A percentile compares a stretch with the other conserved stretches of the same genome.
These are phyloP conservation scores for Fagopyrum tataricum DNA, from an alignment of 148 eudicot species.

Conservation along the genomic window DNA sequence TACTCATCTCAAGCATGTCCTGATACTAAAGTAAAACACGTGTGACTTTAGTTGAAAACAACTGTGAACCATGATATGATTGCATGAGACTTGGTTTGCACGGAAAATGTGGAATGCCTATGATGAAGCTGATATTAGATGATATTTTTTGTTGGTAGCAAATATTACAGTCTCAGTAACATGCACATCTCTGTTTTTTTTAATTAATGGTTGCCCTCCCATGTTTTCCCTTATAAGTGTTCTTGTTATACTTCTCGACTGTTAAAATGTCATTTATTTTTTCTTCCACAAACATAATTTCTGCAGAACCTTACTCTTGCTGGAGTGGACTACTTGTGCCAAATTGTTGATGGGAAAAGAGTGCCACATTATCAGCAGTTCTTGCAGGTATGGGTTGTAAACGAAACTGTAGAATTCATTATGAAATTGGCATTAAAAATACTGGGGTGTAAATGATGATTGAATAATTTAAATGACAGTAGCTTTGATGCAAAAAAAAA, in stretches of 20 bases:
- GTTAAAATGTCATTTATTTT: background rate
- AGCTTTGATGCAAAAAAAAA: background rate
- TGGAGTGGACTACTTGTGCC: slow-evolving; percentile 56
- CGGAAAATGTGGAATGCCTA: background rate
- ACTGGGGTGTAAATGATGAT: too few species aligned
- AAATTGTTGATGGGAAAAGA: slow-evolving; percentile 47
- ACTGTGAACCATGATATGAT: background rate
- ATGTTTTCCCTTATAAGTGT: background rate
- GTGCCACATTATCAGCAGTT: slow-evolving; percentile 31
- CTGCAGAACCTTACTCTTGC: slow-evolving; percentile 49
- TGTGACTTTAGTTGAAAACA: background rate
- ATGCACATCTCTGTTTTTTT: background rate
- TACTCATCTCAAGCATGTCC: background rate
- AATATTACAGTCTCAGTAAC: background rate
- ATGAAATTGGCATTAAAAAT: background rate
- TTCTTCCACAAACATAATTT: background rate
- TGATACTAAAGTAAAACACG: background rate
- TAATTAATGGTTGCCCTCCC: background rate
- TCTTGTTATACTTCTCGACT: background rate
- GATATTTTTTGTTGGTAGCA: background rate
- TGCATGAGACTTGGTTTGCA: background rate
- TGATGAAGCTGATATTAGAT: background rate
- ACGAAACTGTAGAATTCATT: background rate
- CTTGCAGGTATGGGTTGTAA: slow-evolving; percentile 23
- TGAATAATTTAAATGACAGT: background rate